phyloP scores from a whole-genome alignment of 2,329 filamentous ascomycete species.

The Amesomyces nigricolor region DNA sequence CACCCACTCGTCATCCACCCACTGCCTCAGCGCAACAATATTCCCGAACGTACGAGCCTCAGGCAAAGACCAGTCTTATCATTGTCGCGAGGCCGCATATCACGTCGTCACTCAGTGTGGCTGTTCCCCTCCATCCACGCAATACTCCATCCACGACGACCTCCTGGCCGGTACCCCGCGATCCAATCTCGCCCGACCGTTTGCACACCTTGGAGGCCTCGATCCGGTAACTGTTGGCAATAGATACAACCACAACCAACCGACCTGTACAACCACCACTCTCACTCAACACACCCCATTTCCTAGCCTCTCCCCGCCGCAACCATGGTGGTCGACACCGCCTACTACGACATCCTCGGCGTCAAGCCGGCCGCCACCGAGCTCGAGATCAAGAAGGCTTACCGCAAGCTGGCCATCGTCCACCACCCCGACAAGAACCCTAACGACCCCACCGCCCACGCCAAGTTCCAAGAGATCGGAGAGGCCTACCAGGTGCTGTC shows the following conservation, averaged over 20 bases:
- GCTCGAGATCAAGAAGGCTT: conserved; percentile 95
- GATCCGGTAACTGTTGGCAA: not conserved
- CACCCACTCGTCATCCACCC: not conserved
- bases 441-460: conserved; percentile 87
- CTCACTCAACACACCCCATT: not conserved
- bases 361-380: conserved; percentile 80
- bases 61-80: too few relatives aligned
- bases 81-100: too few relatives aligned
- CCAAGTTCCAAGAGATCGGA: conserved; percentile 84
- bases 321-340: conserved; percentile 79
- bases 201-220: not conserved
- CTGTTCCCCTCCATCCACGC: too few relatives aligned
- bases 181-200: too few relatives aligned
- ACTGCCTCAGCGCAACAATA: not conserved
- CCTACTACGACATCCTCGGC: conserved; percentile 82
- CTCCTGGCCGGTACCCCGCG: too few relatives aligned
- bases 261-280: not conserved
- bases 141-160: too few relatives aligned
- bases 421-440: conserved; percentile 98
- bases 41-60: too few relatives aligned
- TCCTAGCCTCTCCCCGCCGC: not conserved
- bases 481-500: conserved; percentile 77
- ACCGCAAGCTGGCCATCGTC: conserved; percentile 88
- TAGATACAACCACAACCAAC: not conserved
- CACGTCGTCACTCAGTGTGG: too few relatives aligned